Evolutionary conservation across 2,329 filamentous ascomycete species (phyloP).

Genomic region (Penicillium thymicola): DNA sequence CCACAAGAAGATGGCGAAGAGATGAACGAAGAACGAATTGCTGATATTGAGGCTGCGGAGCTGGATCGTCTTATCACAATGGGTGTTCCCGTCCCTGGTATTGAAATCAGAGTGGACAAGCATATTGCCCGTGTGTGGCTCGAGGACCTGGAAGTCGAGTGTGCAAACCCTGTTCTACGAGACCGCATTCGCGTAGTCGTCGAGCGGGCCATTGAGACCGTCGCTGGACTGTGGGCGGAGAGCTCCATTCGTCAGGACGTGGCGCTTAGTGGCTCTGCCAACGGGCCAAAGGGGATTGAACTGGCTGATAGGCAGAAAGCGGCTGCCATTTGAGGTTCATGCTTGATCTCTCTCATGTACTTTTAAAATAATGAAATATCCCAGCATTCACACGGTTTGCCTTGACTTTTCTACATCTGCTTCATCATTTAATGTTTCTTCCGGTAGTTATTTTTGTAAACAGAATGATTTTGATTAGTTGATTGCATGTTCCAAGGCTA

Average conservation of each 20-base stretch:
- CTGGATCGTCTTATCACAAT: conserved; percentile 74
- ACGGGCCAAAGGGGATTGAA: conserved; percentile 16
- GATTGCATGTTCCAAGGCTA: not conserved
- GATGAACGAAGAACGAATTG: conserved; percentile 46
- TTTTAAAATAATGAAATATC: conserved; percentile 2
- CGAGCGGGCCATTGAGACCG: conserved; percentile 83
- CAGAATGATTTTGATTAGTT: not conserved
- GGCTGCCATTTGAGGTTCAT: conserved; percentile 23
- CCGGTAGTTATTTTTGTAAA: not conserved
- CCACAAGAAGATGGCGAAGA: conserved; percentile 25
- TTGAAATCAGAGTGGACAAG: conserved; percentile 84
- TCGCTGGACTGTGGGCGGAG: conserved; percentile 63
- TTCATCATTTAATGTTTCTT: not conserved
- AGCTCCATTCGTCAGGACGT: conserved; percentile 23
- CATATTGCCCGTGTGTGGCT: conserved; percentile 86
- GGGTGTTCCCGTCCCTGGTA: conserved; percentile 85
- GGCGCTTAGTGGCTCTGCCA: conserved; percentile 22
- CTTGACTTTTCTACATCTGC: not conserved
- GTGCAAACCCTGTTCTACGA: conserved; percentile 69
- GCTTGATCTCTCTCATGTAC: conserved; percentile 16
- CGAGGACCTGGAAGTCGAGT: conserved; percentile 88
- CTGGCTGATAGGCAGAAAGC: conserved; percentile 19
- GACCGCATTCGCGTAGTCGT: conserved; percentile 87
- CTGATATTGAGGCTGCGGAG: conserved; percentile 62
- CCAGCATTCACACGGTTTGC: not conserved